Evolutionary conservation across 2,329 filamentous ascomycete genomes (phyloP).

Genomic region (Venturia asperata): DNA sequence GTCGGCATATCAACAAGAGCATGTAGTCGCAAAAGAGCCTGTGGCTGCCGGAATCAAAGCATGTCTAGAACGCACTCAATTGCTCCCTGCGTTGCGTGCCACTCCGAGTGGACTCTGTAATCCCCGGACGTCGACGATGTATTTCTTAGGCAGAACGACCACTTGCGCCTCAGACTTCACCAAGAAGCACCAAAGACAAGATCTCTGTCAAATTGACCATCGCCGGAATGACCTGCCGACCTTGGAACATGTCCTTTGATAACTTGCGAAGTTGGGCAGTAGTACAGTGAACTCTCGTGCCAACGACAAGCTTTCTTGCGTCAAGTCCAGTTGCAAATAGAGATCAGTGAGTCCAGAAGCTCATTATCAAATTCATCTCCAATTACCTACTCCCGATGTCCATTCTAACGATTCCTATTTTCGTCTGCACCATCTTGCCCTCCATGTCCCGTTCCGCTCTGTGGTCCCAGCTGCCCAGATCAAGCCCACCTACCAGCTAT

Average conservation of each 20-base stretch:
- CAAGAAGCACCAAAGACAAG: not conserved
- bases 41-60: too few relatives aligned
- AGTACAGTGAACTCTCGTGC: not conserved
- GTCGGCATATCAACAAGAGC: not conserved
- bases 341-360: not conserved
- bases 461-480: not conserved
- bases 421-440: not conserved
- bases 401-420: conserved; percentile 7
- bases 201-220: not conserved
- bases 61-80: not conserved
- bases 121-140: not conserved
- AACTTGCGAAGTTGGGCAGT: not conserved
- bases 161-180: not conserved
- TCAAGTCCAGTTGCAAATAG: not conserved
- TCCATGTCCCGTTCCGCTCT: not conserved
- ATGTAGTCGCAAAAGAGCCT: too few relatives aligned
- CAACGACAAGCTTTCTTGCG: not conserved
- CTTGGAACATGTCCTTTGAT: not conserved
- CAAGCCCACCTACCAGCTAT: not conserved
- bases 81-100: not conserved
- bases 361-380: not conserved
- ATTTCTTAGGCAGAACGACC: not conserved
- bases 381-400: not conserved
- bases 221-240: not conserved
- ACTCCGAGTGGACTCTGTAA: not conserved